Evolutionary conservation across 257 asterid genomes (phyloP).

Genomic region (Nicotiana otophora): DNA sequence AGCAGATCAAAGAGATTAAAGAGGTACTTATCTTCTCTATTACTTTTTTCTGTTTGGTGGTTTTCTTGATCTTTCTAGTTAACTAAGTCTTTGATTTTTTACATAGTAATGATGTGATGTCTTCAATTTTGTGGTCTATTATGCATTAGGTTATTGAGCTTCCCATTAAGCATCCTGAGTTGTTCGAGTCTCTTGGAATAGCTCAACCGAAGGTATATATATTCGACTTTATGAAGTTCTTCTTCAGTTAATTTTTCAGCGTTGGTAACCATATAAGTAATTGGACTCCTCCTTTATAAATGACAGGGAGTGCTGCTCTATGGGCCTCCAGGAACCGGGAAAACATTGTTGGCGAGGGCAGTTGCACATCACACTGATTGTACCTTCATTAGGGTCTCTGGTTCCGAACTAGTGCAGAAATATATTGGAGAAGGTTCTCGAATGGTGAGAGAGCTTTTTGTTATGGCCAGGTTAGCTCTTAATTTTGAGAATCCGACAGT

Average conservation of each 20-base stretch:
- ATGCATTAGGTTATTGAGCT: slow-evolving; percentile 53
- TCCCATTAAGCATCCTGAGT: slow-evolving; percentile 67
- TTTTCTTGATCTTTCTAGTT: background rate
- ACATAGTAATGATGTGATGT: background rate
- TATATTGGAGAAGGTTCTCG: slow-evolving; percentile 81
- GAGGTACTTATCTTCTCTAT: slow-evolving; percentile 44
- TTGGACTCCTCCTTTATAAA: background rate
- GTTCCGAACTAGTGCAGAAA: slow-evolving; percentile 67
- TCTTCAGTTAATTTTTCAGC: background rate
- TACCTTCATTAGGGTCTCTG: slow-evolving; percentile 63
- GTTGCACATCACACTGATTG: slow-evolving; percentile 72
- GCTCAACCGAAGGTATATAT: slow-evolving; percentile 70
- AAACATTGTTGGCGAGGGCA: slow-evolving; percentile 66
- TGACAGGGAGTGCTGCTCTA: slow-evolving; percentile 59
- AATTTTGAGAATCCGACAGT: background rate
- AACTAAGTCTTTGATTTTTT: background rate
- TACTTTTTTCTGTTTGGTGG: background rate
- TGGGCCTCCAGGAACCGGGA: slow-evolving; percentile 79
- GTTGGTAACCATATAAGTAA: background rate
- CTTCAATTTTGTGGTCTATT: slow-evolving; percentile 7
- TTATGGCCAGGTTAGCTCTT: slow-evolving; percentile 75
- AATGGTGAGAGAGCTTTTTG: slow-evolving; percentile 93
- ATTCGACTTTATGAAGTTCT: background rate
- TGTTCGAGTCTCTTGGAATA: slow-evolving; percentile 70
- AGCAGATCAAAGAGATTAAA: slow-evolving; percentile 90